Conservation (phyloP, 2,329 filamentous ascomycete genomes). For the Fusarium papillatum region DNA sequence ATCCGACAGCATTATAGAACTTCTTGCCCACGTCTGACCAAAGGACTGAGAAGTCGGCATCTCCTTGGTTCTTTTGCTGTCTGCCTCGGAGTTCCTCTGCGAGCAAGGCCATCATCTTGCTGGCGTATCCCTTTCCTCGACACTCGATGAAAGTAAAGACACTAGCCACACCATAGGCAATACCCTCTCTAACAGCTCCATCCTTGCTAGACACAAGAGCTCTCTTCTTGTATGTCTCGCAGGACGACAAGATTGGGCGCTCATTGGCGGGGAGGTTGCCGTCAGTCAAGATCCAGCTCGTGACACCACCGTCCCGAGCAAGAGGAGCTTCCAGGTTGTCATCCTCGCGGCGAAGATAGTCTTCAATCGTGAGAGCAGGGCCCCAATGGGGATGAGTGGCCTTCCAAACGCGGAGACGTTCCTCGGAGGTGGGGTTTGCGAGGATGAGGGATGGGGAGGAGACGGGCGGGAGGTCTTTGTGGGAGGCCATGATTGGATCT, state of each 20-base stretch:
- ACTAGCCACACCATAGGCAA: slow-evolving; percentile 82
- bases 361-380: slow-evolving; percentile 63
- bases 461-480: slow-evolving; percentile 36
- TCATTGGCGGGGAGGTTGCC: slow-evolving; percentile 49
- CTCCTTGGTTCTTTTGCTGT: slow-evolving; percentile 45
- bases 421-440: slow-evolving; percentile 67
- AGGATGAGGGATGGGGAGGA: slow-evolving; percentile 54
- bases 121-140: slow-evolving; percentile 82
- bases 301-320: slow-evolving; percentile 69
- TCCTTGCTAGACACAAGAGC: slow-evolving; percentile 60
- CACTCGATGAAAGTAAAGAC: slow-evolving; percentile 81
- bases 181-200: slow-evolving; percentile 61
- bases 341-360: slow-evolving; percentile 72
- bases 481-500: slow-evolving; percentile 32
- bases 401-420: slow-evolving; percentile 68
- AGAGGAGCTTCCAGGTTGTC: slow-evolving; percentile 71
- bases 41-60: slow-evolving; percentile 78
- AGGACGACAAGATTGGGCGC: slow-evolving; percentile 72
- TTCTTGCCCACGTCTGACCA: slow-evolving; percentile 89
- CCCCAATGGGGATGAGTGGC: slow-evolving; percentile 72
- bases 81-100: slow-evolving; percentile 54
- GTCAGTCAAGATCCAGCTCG: slow-evolving; percentile 75
- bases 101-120: slow-evolving; percentile 79
- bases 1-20: slow-evolving; percentile 85
- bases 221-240: slow-evolving; percentile 74